Evolutionary conservation across 805 yeast species (phyloP), one percentile per base, ranked within the genome.

Genomic region (Candida chilensis): DNA sequence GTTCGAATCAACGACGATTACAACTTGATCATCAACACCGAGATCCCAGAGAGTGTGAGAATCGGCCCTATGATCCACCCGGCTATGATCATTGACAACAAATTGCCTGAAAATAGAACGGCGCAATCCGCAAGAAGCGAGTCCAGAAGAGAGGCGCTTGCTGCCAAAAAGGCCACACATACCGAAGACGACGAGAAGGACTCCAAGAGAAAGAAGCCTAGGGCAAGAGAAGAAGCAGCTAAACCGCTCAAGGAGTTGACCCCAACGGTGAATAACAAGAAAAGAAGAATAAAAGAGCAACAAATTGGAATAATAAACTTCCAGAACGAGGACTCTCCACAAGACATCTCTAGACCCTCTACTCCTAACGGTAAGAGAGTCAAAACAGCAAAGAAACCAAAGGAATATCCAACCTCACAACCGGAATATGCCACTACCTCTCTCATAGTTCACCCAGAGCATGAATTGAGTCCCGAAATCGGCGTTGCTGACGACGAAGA

Each of bases 101-200:
- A 67, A 34, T 49, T 67, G 21, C 71, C 71, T 18, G 63, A 63
- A 12, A 58, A 54, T 15, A 61, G 77, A 42, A 72, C 85, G 2
- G 80, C 79, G 0, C 92, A 84, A 39, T 67, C 81, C 24, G 78
- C 79, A 41, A 65, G 95, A 37, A 72, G 85, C 44, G 97, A 90
- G 57, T 72, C 82, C 28, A 67, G 96, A 39, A 68, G 97, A 36
- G 96, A 88, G 47, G 96, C 96, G 6, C 65, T 88, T 42, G 95
- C 95, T 2, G 96, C 96, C 3, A 78, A 74, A 40, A 79, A 78
- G 48, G 86, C 87, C 6, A 62, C 67, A 21, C 54, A 60, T 36
- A 62, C 59, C 43, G 44, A 51, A 42, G 50, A 41, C 24, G 41
- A 33, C 29, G 43, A 27, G 18, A 22, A 22, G 13, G 13, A 35